Conservation (phyloP, 2,329 filamentous ascomycete genomes). For the Simplicillium aogashimaense region DNA sequence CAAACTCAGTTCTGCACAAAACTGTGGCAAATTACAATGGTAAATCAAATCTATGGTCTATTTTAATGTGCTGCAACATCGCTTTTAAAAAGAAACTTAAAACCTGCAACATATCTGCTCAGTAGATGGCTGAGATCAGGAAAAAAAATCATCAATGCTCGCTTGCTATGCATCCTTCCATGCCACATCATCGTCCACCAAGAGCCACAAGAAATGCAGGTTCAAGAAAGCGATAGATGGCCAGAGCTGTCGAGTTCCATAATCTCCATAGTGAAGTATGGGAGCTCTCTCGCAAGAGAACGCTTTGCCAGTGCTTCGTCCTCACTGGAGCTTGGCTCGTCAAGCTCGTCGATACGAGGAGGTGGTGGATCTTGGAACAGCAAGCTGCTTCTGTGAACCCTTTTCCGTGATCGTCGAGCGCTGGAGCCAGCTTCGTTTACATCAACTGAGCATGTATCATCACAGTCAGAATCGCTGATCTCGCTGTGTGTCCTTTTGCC, state of each 20-base stretch:
- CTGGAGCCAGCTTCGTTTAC: constrained; percentile 33
- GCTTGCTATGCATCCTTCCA: too few species aligned
- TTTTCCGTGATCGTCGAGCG: constrained; percentile 36
- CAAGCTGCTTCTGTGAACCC: constrained; percentile 35
- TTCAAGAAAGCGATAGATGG: neutral
- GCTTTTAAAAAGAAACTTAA: too few species aligned
- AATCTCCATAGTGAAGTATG: constrained; percentile 38
- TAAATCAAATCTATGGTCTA: too few species aligned
- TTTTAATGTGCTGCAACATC: too few species aligned
- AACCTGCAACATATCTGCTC: too few species aligned
- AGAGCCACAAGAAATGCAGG: too few species aligned
- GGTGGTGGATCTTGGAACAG: constrained; percentile 39
- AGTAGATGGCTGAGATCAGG: too few species aligned
- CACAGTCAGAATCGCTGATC: constrained; percentile 39
- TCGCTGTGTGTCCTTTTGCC: constrained; percentile 45
- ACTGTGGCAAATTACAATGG: too few species aligned
- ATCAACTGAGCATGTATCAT: constrained; percentile 27
- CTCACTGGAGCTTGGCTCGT: constrained; percentile 39
- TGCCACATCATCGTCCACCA: too few species aligned
- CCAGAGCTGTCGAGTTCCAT: constrained; percentile 33
- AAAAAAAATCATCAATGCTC: too few species aligned
- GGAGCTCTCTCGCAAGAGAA: constrained; percentile 36
- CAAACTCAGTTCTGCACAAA: too few species aligned
- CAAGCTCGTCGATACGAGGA: constrained; percentile 42
- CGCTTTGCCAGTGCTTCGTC: constrained; percentile 30